A percentile compares a stretch with the other conserved stretches of the same genome.
Evolutionary conservation across 306 rosid species (phyloP).

Genomic region (Trifolium subterraneum): DNA sequence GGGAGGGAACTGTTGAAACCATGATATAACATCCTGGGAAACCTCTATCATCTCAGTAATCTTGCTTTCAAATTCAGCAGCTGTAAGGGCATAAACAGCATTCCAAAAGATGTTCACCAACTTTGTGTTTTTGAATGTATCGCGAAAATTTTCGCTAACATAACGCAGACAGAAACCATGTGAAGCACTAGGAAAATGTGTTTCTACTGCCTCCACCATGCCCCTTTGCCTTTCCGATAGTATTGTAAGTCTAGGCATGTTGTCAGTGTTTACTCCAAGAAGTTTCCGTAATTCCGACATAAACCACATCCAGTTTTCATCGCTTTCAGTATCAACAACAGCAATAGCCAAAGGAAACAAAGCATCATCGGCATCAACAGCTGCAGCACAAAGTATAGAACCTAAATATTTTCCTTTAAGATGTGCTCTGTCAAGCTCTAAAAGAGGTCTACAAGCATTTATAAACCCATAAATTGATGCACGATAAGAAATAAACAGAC

Average conservation of each 20-base stretch:
- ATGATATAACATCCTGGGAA: slow-evolving; percentile 78
- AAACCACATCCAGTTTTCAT: slow-evolving; percentile 99
- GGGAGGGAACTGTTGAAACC: slow-evolving; percentile 94
- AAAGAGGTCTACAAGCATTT: slow-evolving; percentile 96
- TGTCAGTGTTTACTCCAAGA: slow-evolving; percentile 94
- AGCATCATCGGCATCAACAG: slow-evolving; percentile 92
- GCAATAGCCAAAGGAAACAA: slow-evolving; percentile 92
- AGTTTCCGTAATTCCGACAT: slow-evolving; percentile 97
- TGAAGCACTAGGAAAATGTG: slow-evolving; percentile 91
- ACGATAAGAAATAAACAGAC: slow-evolving; percentile 83
- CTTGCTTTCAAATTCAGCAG: slow-evolving; percentile 91
- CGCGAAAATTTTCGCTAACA: slow-evolving; percentile 92
- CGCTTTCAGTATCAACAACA: slow-evolving; percentile 86
- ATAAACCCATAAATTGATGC: slow-evolving; percentile 94
- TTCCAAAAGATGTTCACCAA: slow-evolving; percentile 96
- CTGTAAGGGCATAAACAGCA: slow-evolving; percentile 96
- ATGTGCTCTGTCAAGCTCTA: slow-evolving; percentile 90
- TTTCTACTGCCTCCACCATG: slow-evolving; percentile 85
- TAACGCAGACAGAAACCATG: slow-evolving; percentile 92
- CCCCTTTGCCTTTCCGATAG: slow-evolving; percentile 90
- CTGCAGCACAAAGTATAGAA: slow-evolving; percentile 83
- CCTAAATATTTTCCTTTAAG: slow-evolving; percentile 96
- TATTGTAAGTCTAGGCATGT: slow-evolving; percentile 92
- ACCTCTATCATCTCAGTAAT: slow-evolving; percentile 86
- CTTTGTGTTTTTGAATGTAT: slow-evolving; percentile 92